Evolutionary conservation across 768 basidiomycete species (phyloP).

Genomic region (Wakefieldia striispora): DNA sequence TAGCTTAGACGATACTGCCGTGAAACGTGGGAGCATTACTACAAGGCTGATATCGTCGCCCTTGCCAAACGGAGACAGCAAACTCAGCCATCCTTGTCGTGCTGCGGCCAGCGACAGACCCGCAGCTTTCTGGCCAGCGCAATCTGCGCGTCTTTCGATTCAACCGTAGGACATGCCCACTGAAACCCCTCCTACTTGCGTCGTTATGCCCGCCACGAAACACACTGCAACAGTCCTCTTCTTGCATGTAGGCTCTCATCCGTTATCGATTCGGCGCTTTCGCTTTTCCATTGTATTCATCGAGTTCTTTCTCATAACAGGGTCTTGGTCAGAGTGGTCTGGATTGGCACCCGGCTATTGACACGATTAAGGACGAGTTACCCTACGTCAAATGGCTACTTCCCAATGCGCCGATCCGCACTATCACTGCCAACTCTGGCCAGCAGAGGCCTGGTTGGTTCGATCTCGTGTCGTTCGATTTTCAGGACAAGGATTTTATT

Average conservation of each 20-base stretch:
- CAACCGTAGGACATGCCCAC: too few species aligned
- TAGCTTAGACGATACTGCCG: too few species aligned
- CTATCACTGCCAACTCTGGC: constrained; percentile 76
- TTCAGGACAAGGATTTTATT: constrained; percentile 33
- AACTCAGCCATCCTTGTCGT: too few species aligned
- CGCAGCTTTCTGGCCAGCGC: too few species aligned
- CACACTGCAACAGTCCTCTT: constrained; percentile 91
- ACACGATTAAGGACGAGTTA: constrained; percentile 58
- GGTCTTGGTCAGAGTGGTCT: constrained; percentile 73
- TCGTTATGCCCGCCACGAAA: constrained; percentile 50
- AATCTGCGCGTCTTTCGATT: too few species aligned
- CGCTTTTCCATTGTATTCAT: neutral
- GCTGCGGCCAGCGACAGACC: too few species aligned
- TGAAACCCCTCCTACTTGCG: constrained; percentile 3
- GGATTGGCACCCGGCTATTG: constrained; percentile 77
- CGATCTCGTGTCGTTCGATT: constrained; percentile 67
- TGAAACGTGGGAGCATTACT: too few species aligned
- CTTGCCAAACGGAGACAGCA: too few species aligned
- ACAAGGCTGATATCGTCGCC: too few species aligned
- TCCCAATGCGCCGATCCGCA: constrained; percentile 32
- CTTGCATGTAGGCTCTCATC: constrained; percentile 63
- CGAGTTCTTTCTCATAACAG: constrained; percentile 21
- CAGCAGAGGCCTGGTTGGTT: constrained; percentile 76
- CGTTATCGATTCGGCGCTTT: neutral
- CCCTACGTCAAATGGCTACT: constrained; percentile 87